phyloP scores from a whole-genome alignment of 805 yeast genomes.

The Lipomyces japonicus region DNA sequence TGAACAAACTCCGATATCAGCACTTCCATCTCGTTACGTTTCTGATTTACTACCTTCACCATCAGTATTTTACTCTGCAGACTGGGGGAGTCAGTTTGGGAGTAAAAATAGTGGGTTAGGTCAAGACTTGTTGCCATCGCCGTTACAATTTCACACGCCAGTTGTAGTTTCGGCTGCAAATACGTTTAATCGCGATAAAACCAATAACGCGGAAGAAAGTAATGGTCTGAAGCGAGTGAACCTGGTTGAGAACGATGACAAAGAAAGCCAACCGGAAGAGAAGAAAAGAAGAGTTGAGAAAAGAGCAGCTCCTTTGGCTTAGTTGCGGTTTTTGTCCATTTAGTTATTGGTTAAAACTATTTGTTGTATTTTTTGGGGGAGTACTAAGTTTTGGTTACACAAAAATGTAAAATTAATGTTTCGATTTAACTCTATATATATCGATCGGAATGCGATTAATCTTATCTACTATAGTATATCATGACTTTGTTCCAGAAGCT shows the following conservation, averaged over 20 bases:
- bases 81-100: constrained; percentile 22
- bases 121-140: constrained; percentile 33
- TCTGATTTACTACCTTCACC: constrained; percentile 79
- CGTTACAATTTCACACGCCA: constrained; percentile 34
- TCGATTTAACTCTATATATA: too few species aligned
- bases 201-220: not conserved
- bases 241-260: not conserved
- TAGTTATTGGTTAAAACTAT: too few species aligned
- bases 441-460: too few species aligned
- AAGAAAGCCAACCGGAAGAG: not conserved
- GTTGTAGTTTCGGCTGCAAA: constrained; percentile 29
- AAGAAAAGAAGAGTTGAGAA: constrained; percentile 10
- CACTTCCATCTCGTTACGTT: constrained; percentile 67
- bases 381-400: too few species aligned
- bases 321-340: not conserved
- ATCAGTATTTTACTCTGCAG: constrained; percentile 55
- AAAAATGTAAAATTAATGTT: too few species aligned
- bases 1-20: constrained; percentile 67
- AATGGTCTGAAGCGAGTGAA: not conserved
- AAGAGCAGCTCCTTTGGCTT: not conserved
- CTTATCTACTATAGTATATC: not conserved
- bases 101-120: constrained; percentile 14
- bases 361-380: too few species aligned
- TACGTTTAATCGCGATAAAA: constrained; percentile 6
- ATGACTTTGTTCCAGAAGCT: not conserved